Conservation (phyloP, 345 rosid genomes). For the Heritiera fomes region DNA sequence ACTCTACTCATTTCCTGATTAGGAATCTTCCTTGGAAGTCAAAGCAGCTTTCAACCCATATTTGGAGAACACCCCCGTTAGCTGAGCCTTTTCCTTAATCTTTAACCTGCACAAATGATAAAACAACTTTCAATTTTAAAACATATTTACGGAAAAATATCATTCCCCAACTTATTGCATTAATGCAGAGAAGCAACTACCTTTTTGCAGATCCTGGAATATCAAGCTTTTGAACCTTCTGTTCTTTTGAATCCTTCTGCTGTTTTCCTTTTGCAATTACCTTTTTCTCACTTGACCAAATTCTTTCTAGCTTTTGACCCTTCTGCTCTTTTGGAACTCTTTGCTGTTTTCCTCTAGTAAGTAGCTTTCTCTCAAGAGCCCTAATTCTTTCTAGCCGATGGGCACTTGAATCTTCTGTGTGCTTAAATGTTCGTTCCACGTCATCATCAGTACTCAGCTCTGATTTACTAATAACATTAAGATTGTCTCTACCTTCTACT, state of each 20-base stretch:
- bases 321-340: constrained; percentile 27
- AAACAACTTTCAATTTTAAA: background rate
- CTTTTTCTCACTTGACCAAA: constrained; percentile 34
- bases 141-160: background rate
- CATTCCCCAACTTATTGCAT: background rate
- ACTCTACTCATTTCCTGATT: constrained; percentile 6
- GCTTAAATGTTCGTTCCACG: constrained; percentile 8
- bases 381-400: constrained; percentile 10
- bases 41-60: constrained; percentile 53
- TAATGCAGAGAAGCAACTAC: constrained; percentile 29
- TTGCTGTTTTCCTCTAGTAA: constrained; percentile 37
- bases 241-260: constrained; percentile 28
- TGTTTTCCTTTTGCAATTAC: constrained; percentile 34
- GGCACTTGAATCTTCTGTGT: constrained; percentile 18
- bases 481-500: constrained; percentile 33
- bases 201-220: constrained; percentile 69
- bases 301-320: constrained; percentile 18
- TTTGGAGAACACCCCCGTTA: constrained; percentile 66
- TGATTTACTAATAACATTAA: constrained; percentile 29
- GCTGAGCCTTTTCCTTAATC: constrained; percentile 72
- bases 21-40: constrained; percentile 39
- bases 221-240: constrained; percentile 39
- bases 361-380: constrained; percentile 32
- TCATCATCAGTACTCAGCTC: constrained; percentile 20
- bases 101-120: constrained; percentile 52